phyloP scores from a whole-genome alignment of 23 red algal genomes.

The Chondrus crispus region DNA sequence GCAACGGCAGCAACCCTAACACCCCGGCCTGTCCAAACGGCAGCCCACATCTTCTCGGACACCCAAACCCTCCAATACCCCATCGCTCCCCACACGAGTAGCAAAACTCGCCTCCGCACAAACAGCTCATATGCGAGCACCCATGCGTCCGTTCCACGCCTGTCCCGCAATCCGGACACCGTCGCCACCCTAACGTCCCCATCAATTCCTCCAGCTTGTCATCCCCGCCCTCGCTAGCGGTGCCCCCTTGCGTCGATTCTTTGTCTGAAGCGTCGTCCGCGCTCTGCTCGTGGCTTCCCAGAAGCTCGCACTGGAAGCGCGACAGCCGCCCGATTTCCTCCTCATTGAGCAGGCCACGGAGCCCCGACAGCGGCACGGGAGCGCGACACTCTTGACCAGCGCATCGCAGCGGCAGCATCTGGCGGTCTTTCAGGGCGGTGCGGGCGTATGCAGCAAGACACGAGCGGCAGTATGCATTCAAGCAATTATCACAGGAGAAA shows the following conservation, averaged over 20 bases:
- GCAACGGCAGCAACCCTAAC: not conserved
- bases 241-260: not conserved
- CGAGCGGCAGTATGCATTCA: conserved; percentile 12
- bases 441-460: conserved; percentile 47
- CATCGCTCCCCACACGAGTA: conserved; percentile 48
- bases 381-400: conserved; percentile 3
- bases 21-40: not conserved
- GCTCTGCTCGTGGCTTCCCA: not conserved
- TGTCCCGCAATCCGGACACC: conserved; percentile 58
- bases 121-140: conserved; percentile 39
- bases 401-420: conserved; percentile 36
- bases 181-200: conserved; percentile 15
- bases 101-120: conserved; percentile 62
- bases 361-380: conserved; percentile 15
- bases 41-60: conserved; percentile 21
- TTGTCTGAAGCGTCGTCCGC: not conserved
- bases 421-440: conserved; percentile 2
- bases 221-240: not conserved
- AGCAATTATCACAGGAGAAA: conserved; percentile 27
- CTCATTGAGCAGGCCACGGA: not conserved
- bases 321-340: conserved; percentile 18
- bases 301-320: conserved; percentile 40
- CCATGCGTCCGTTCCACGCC: conserved; percentile 33
- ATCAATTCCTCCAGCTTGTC: not conserved
- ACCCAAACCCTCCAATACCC: conserved; percentile 4